Conservation (phyloP, 805 yeast species). For the Saturnispora sanitii region DNA sequence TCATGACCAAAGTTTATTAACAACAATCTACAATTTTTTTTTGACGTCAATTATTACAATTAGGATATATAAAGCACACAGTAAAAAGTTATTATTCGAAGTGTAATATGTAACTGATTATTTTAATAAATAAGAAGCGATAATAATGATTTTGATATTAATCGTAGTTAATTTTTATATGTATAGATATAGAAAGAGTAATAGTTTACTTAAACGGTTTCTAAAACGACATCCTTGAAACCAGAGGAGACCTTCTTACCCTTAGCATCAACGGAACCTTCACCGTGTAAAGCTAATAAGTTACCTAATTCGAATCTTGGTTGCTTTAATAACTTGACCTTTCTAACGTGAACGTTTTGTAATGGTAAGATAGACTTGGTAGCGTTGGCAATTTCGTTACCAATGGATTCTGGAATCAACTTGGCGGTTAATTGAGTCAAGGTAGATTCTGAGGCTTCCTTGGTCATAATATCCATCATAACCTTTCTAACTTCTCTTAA, state of each 20-base stretch:
- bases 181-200: slow-evolving; percentile 10
- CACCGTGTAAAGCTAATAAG: slow-evolving; percentile 96
- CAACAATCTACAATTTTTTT: too few species aligned
- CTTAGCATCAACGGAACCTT: slow-evolving; percentile 85
- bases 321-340: slow-evolving; percentile 96
- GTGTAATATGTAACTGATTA: too few species aligned
- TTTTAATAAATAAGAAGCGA: too few species aligned
- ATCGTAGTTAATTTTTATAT: slow-evolving; percentile 8
- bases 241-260: slow-evolving; percentile 93
- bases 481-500: slow-evolving; percentile 95
- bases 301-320: slow-evolving; percentile 98
- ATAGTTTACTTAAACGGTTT: slow-evolving; percentile 62
- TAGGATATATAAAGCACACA: too few species aligned
- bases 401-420: slow-evolving; percentile 97
- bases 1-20: too few species aligned
- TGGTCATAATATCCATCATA: slow-evolving; percentile 91
- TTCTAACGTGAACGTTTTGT: slow-evolving; percentile 98
- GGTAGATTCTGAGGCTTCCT: slow-evolving; percentile 91
- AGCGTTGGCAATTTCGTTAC: slow-evolving; percentile 96
- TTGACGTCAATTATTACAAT: not conserved
- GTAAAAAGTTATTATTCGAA: too few species aligned
- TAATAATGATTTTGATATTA: slow-evolving; percentile 2
- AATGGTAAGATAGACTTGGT: slow-evolving; percentile 93
- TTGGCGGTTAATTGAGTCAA: slow-evolving; percentile 94
- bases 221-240: slow-evolving; percentile 98